phyloP scores from a whole-genome alignment of 75 land plant species.

The Gnetum montanum region DNA sequence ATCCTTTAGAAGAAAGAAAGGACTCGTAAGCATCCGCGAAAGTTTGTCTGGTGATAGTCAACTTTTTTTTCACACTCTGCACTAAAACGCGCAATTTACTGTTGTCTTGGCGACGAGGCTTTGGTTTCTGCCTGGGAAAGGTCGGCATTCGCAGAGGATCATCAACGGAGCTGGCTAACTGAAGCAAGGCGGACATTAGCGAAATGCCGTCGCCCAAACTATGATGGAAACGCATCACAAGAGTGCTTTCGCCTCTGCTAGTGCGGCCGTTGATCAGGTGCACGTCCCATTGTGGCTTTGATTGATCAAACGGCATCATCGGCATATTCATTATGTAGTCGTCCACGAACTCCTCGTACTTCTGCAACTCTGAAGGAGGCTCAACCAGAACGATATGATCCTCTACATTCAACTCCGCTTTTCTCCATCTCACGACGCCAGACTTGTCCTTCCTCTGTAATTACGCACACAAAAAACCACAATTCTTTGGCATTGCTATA shows the following conservation, averaged over 20 bases:
- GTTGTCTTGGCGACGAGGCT: no score
- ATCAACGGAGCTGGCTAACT: constrained; percentile 21
- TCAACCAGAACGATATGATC: not conserved
- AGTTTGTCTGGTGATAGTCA: not conserved
- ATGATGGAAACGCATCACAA: constrained; percentile 50
- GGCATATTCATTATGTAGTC: not conserved
- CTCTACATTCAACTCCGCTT: not conserved
- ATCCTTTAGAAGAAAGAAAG: not conserved
- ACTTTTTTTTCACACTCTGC: not conserved
- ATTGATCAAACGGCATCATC: not conserved
- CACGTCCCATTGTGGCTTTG: constrained; percentile 1
- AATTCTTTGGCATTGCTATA: not conserved
- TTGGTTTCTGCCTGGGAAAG: constrained; percentile 7
- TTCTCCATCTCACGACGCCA: not conserved
- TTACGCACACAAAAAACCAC: not conserved
- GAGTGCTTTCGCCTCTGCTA: not conserved
- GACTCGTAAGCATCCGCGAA: not conserved
- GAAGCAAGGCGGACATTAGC: constrained; percentile 37
- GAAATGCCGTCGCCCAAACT: constrained; percentile 63
- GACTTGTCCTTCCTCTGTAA: not conserved
- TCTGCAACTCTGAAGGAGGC: no score
- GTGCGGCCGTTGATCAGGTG: not conserved
- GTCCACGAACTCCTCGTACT: not conserved
- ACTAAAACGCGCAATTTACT: no score
- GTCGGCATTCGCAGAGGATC: constrained; percentile 27